These are phyloP conservation scores for Penicillium sp. DNA, from an alignment of 2,329 filamentous ascomycete genomes.

Conservation along the genomic window DNA sequence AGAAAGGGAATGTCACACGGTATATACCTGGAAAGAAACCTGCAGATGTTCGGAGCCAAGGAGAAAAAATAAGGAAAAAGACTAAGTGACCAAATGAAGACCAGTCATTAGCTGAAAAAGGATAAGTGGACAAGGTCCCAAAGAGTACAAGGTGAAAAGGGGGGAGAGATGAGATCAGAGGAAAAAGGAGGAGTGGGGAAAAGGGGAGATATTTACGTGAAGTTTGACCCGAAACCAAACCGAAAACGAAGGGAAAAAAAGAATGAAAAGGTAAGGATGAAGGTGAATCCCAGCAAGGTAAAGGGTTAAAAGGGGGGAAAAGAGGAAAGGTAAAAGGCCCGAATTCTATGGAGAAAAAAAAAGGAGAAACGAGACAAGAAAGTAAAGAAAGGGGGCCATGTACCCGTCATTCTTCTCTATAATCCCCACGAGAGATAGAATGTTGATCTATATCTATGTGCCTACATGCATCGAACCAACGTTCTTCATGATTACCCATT, in stretches of 20 bases:
- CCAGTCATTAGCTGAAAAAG: slow-evolving; percentile 24
- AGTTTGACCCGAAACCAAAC: neutral
- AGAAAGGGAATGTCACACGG: slow-evolving; percentile 16
- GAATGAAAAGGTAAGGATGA: slow-evolving; percentile 35
- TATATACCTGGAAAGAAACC: slow-evolving; percentile 13
- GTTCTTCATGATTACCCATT: neutral
- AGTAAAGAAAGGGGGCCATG: neutral
- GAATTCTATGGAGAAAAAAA: slow-evolving; percentile 3
- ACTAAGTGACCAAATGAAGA: slow-evolving; percentile 13
- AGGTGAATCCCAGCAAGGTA: slow-evolving; percentile 15
- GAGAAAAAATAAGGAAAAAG: neutral
- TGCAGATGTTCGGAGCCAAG: slow-evolving; percentile 8
- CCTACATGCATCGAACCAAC: neutral
- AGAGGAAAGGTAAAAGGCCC: slow-evolving; percentile 27
- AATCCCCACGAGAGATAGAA: neutral
- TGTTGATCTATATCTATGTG: neutral
- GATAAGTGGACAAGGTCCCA: slow-evolving; percentile 17
- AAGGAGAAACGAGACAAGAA: slow-evolving; percentile 11
- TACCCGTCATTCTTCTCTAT: neutral
- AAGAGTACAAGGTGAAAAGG: slow-evolving; percentile 17
- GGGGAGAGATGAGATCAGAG: slow-evolving; percentile 13
- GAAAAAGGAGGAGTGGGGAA: slow-evolving; percentile 7
- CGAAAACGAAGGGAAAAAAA: slow-evolving; percentile 1
- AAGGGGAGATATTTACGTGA: slow-evolving; percentile 12
- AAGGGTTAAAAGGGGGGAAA: slow-evolving; percentile 12